Evolutionary conservation across 345 rosid species (phyloP).

Genomic region (Carallia brachiata): DNA sequence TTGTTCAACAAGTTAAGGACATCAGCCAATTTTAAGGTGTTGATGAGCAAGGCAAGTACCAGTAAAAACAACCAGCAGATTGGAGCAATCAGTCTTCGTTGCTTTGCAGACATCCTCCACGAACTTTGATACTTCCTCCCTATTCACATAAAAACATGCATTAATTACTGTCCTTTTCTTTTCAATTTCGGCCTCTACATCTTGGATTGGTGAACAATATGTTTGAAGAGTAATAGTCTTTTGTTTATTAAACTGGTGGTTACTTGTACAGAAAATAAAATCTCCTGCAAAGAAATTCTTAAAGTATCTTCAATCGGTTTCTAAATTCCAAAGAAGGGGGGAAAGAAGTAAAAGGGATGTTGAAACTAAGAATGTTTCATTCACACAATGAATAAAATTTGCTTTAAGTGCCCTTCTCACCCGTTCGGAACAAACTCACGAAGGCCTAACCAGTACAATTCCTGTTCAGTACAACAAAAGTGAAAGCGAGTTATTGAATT

Average conservation of each 20-base stretch:
- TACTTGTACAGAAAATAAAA: too few species aligned
- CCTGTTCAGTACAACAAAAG: slow-evolving; percentile 18
- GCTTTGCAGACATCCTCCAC: slow-evolving; percentile 22
- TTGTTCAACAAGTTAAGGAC: not conserved
- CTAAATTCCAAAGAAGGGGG: too few species aligned
- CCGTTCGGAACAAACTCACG: slow-evolving; percentile 37
- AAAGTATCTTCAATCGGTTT: too few species aligned
- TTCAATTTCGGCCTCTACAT: too few species aligned
- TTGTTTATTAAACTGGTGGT: not conserved
- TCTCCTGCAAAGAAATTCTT: too few species aligned
- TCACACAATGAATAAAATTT: not conserved
- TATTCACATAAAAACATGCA: slow-evolving; percentile 14
- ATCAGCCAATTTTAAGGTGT: too few species aligned
- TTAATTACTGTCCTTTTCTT: not conserved
- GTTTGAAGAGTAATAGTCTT: too few species aligned
- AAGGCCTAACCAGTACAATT: slow-evolving; percentile 40
- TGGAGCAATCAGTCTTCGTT: slow-evolving; percentile 26
- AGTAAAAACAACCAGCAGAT: slow-evolving; percentile 30
- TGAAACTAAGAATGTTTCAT: too few species aligned
- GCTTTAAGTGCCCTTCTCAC: slow-evolving; percentile 21
- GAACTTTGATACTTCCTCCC: slow-evolving; percentile 27
- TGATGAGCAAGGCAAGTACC: slow-evolving; percentile 18
- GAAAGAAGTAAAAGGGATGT: not conserved
- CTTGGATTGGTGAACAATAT: too few species aligned
- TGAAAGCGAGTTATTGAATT: not conserved